Evolutionary conservation across 768 basidiomycete genomes (phyloP), one percentile per base, ranked within the genome.

Genomic region (Russula virescens): DNA sequence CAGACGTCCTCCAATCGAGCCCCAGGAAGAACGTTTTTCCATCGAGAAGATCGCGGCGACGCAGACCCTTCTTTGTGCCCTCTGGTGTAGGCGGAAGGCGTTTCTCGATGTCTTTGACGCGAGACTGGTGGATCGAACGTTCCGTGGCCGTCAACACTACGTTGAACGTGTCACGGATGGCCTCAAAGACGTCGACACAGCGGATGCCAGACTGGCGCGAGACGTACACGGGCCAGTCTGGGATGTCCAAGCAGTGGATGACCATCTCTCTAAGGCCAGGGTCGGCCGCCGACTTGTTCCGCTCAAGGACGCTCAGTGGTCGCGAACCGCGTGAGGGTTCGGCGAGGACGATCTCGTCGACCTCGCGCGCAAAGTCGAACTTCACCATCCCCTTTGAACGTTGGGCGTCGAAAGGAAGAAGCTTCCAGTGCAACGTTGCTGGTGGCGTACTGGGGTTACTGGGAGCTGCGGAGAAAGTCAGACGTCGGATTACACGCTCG

Each of bases 121-220:
- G 67, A 53, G 45, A 18, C 62, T 65, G 58, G 67, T 68, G 40
- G 34, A 69, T 69, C 46, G 69, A 58, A 47, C 73, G 75, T 35
- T 87, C 84, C 38, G 77, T 74, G 25, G 68, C 66, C 1, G 79
- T 79, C 69, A 87, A 72, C 9, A 74, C 75, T 42, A 74, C 71
- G 51, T 78, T 71, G 63, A 80, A 83, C 6, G 77, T 72, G 47
- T 80, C 76, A 68, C 82, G 79, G 28, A 88, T 84, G 11, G 78
- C 81, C 58, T 79, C 71, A 68, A 86, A 84, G 38, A 88, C 78
- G 55, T 88, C 85, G 25, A 80, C 76, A 67, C 83, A 81, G 16
- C 79, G 73, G 59, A 87, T 74, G 14, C 80, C 80, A 46, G 70
- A 71, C 23, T 73, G 54, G 42, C 78, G 75, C 52, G 76, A 75